Conservation (phyloP, 345 rosid species). For the Gossypium mustelinum region DNA sequence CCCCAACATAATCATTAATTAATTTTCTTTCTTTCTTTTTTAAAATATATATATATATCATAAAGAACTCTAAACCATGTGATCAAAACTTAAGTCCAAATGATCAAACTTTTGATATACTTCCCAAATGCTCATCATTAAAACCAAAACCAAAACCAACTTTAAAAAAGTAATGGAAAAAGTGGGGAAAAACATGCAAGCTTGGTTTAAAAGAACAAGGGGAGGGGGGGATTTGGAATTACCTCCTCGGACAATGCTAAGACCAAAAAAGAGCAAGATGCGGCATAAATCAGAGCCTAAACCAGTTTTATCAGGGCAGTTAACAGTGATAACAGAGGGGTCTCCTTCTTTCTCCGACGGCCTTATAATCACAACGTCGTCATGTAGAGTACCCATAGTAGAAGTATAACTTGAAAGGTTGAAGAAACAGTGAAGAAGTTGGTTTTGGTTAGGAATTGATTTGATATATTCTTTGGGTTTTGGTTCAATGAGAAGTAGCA, state of each 20-base stretch:
- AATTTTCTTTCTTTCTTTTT: not conserved
- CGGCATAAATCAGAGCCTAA: constrained; percentile 92
- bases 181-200: not conserved
- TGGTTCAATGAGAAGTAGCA: not conserved
- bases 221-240: not conserved
- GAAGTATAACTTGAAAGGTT: not conserved
- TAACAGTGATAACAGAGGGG: constrained; percentile 64
- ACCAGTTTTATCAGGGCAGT: constrained; percentile 98
- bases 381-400: constrained; percentile 69
- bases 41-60: not conserved
- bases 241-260: constrained; percentile 90
- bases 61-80: not conserved
- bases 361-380: constrained; percentile 78
- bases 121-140: not conserved
- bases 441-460: not conserved
- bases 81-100: constrained; percentile 4
- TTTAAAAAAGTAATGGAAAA: not conserved
- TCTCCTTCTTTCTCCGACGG: constrained; percentile 75
- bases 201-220: not conserved
- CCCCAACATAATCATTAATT: not conserved
- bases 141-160: too few species aligned
- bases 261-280: constrained; percentile 86
- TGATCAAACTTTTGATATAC: not conserved
- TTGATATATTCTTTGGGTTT: not conserved
- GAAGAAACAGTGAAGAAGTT: not conserved